Percentiles rank a stretch among this genome's conserved stretches.
Evolutionary conservation across 495 filamentous ascomycete species (phyloP).

Genomic region (Penicillium herquei): DNA sequence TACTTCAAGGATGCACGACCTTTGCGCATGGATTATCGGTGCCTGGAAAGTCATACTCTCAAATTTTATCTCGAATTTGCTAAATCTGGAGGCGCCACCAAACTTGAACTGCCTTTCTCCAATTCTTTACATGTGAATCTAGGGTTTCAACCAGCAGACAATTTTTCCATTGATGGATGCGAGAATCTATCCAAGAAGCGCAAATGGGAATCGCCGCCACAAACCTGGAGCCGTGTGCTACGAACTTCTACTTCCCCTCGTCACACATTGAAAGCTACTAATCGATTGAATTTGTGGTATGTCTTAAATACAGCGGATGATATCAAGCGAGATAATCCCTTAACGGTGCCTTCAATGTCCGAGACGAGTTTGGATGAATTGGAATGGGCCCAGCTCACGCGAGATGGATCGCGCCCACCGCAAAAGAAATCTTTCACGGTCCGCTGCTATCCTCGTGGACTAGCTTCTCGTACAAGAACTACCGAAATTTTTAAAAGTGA

Average conservation of each 20-base stretch:
- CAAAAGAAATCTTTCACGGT: conserved; percentile 1
- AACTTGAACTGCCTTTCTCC: not conserved
- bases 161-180: not conserved
- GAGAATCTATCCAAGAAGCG: not conserved
- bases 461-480: conserved; percentile 7
- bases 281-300: not conserved
- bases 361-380: not conserved
- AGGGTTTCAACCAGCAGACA: not conserved
- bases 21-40: not conserved
- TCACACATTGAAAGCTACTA: not conserved
- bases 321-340: not conserved
- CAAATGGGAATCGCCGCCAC: not conserved
- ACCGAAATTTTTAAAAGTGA: conserved; percentile 6
- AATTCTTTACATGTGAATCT: no score
- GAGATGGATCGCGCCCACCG: not conserved
- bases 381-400: not conserved
- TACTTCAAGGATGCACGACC: conserved; percentile 8
- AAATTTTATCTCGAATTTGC: conserved; percentile 4
- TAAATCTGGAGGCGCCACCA: not conserved
- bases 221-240: not conserved
- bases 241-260: not conserved
- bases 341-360: not conserved
- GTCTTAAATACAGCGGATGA: not conserved
- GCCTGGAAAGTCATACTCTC: conserved; percentile 2
- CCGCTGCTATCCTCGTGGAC: conserved; percentile 6